Percentiles rank a stretch among this genome's conserved stretches.
phyloP scores from a whole-genome alignment of 257 asterid genomes.

The Nicotiana paniculata region DNA sequence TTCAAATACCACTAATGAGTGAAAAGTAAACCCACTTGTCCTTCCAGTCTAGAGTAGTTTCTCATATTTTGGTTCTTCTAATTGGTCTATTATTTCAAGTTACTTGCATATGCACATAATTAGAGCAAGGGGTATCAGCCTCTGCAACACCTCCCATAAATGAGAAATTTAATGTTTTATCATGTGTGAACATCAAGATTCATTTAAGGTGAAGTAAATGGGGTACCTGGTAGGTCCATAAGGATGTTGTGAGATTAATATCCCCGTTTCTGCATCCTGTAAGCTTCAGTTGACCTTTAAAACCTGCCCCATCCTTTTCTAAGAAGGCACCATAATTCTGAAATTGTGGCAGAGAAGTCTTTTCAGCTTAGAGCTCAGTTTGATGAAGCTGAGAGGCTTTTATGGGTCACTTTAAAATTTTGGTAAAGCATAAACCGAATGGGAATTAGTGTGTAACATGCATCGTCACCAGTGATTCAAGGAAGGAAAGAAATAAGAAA shows the following conservation, averaged over 20 bases:
- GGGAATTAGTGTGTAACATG: neutral
- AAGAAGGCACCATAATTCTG: conserved; percentile 94
- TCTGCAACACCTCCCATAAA: neutral
- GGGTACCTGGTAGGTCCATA: conserved; percentile 82
- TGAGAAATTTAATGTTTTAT: neutral
- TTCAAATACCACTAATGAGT: neutral
- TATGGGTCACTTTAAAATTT: neutral
- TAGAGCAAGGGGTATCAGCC: neutral
- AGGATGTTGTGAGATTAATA: conserved; percentile 45
- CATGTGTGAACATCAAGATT: neutral
- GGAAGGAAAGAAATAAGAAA: neutral
- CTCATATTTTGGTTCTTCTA: neutral
- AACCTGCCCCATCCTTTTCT: conserved; percentile 95
- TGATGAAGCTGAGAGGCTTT: neutral
- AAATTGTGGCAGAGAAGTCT: conserved; percentile 18
- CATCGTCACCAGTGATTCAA: neutral
- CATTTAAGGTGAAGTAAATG: neutral
- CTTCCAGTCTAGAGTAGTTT: neutral
- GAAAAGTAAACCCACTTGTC: neutral
- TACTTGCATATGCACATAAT: neutral
- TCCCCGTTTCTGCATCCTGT: conserved; percentile 66
- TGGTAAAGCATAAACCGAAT: neutral
- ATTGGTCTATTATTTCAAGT: neutral
- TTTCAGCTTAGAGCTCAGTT: neutral
- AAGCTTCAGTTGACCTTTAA: conserved; percentile 71